Evolutionary conservation across 75 land plant species (phyloP), one percentile per base, ranked within the genome.

Genomic region (Cunninghamia lanceolata): DNA sequence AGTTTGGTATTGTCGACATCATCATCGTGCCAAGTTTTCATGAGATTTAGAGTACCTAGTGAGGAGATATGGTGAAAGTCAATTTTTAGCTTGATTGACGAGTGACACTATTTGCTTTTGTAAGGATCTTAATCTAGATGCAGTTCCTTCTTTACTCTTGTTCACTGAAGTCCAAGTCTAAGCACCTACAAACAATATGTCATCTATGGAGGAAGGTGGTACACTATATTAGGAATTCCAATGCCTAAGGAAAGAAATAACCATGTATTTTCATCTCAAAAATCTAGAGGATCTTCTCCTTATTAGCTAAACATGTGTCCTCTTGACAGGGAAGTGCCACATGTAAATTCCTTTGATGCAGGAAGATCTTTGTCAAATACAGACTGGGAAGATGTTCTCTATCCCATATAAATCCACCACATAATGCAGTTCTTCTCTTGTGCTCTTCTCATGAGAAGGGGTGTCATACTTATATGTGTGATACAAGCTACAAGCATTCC

Each of bases 171-270:
- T n/a, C n/a, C n/a, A n/a, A n/a, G n/a, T n/a, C n/a, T n/a, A n/a
- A n/a, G n/a, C n/a, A n/a, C n/a, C n/a, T n/a, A n/a, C n/a, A n/a
- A n/a, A n/a, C n/a, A n/a, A n/a, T n/a, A n/a, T n/a, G n/a, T n/a
- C n/a, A n/a, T n/a, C n/a, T n/a, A n/a, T n/a, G n/a, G n/a, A n/a
- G n/a, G n/a, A n/a, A 59, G 66, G 66, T 21, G 66, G 66, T 59
- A 19, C 5, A 2, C 88, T 87, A 86, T 56, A 17, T 45, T 19
- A 39, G 28, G 84, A 28, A 85, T 75, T 40, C 35, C 83, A 46
- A 93, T 93, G 94, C 94, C 94, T 70, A 93, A 93, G 87, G 91
- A 89, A n/a, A 93, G 88, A 74, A 91, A 88, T 84, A 87, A 74
- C 30, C 93, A 87, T 39, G 85, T 90, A 35, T 40, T 75, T 32